phyloP scores from a whole-genome alignment of 2,329 filamentous ascomycete species.

The Fusarium paranaense region DNA sequence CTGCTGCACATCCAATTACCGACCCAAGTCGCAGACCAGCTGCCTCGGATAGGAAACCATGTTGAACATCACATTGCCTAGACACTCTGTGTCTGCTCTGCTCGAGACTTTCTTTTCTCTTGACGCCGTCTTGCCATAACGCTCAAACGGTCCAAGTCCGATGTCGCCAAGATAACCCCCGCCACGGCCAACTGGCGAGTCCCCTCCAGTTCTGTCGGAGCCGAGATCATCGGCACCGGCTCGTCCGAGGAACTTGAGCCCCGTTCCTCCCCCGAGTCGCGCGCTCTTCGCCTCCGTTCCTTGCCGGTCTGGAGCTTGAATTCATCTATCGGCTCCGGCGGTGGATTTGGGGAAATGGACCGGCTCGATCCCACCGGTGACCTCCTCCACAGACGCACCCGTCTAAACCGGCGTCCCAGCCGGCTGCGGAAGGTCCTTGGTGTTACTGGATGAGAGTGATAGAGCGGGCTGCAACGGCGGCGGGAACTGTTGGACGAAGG shows the following conservation, averaged over 20 bases:
- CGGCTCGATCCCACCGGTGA: slow-evolving; percentile 33
- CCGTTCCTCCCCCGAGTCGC: slow-evolving; percentile 43
- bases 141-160: slow-evolving; percentile 50
- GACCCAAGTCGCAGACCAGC: slow-evolving; percentile 28
- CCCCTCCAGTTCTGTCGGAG: slow-evolving; percentile 33
- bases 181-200: slow-evolving; percentile 44
- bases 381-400: slow-evolving; percentile 40
- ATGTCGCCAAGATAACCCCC: slow-evolving; percentile 44
- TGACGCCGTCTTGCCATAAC: slow-evolving; percentile 37
- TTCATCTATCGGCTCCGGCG: slow-evolving; percentile 9
- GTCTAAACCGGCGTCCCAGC: slow-evolving; percentile 39
- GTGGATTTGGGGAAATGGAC: slow-evolving; percentile 27
- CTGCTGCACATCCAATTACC: slow-evolving; percentile 29
- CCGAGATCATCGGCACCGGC: slow-evolving; percentile 29
- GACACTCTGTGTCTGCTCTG: slow-evolving; percentile 7
- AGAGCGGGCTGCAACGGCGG: slow-evolving; percentile 32
- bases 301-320: slow-evolving; percentile 40
- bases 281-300: slow-evolving; percentile 47
- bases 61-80: neutral
- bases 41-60: slow-evolving; percentile 32
- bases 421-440: slow-evolving; percentile 41
- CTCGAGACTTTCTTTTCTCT: slow-evolving; percentile 4
- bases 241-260: slow-evolving; percentile 39
- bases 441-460: slow-evolving; percentile 45
- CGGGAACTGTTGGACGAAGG: slow-evolving; percentile 18